These are phyloP conservation scores for Chlorella sorokiniana DNA, from an alignment of 139 green algal genomes.

Conservation along the genomic window DNA sequence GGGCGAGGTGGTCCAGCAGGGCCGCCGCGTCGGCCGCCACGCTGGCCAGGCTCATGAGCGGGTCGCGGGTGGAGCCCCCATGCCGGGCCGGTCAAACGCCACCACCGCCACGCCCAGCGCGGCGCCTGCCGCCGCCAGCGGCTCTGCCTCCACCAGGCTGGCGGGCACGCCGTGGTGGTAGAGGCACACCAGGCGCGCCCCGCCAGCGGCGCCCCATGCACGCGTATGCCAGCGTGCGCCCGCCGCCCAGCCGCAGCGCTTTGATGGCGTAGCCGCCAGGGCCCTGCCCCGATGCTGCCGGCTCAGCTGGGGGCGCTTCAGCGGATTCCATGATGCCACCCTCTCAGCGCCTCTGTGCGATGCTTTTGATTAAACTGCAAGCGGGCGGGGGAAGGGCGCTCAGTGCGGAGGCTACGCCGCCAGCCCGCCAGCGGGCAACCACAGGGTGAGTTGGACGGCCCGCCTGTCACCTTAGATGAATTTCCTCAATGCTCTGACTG, in stretches of 20 bases:
- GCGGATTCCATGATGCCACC: too few relatives aligned
- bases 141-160: neutral
- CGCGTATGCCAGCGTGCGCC: neutral
- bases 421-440: too few relatives aligned
- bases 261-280: neutral
- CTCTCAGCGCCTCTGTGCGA: too few relatives aligned
- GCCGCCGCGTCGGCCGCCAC: neutral
- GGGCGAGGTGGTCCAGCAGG: neutral
- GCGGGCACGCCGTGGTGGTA: conserved; percentile 16
- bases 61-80: conserved; percentile 9
- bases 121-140: neutral
- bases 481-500: too few relatives aligned
- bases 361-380: too few relatives aligned
- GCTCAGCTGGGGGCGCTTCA: neutral
- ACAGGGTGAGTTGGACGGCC: too few relatives aligned
- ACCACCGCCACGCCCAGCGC: conserved; percentile 1
- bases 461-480: too few relatives aligned
- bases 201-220: conserved; percentile 6
- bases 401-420: too few relatives aligned
- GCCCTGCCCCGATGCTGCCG: too few relatives aligned
- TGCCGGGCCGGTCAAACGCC: conserved; percentile 16
- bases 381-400: too few relatives aligned
- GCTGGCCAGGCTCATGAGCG: neutral
- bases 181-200: neutral
- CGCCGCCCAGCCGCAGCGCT: neutral